phyloP scores from a whole-genome alignment of 352 stramenopile species.

The Hyaloperonospora brassicae region DNA sequence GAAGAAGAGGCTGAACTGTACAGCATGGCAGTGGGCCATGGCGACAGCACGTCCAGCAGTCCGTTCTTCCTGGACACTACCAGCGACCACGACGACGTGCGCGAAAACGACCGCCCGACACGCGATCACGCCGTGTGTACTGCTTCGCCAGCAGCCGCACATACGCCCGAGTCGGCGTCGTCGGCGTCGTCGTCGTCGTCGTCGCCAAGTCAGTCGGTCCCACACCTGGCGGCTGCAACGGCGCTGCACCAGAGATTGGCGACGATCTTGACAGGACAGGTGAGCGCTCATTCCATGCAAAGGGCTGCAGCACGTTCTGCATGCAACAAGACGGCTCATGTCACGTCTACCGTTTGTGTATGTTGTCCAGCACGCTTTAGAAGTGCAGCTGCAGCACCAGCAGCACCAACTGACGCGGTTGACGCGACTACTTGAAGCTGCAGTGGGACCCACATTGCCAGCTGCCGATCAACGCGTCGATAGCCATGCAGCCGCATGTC shows the following conservation, averaged over 20 bases:
- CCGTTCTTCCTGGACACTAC: conserved; percentile 20
- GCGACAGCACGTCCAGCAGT: conserved; percentile 11
- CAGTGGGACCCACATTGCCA: conserved; percentile 1
- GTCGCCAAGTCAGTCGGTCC: conserved; percentile 12
- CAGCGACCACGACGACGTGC: conserved; percentile 15
- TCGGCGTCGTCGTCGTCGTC: conserved; percentile 14
- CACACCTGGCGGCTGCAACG: conserved; percentile 18
- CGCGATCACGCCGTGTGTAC: conserved; percentile 5
- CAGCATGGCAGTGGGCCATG: conserved; percentile 19
- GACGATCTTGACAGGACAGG: conserved; percentile 27
- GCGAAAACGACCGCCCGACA: conserved; percentile 1
- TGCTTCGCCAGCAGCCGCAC: background rate
- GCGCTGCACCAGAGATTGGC: conserved; percentile 32
- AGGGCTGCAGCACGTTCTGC: background rate
- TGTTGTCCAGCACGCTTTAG: conserved; percentile 25
- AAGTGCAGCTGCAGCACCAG: conserved; percentile 29
- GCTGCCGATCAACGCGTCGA: background rate
- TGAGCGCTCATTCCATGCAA: conserved; percentile 5
- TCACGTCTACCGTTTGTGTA: conserved; percentile 1
- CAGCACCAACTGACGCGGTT: conserved; percentile 36
- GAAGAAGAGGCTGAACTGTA: conserved; percentile 35
- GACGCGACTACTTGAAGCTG: conserved; percentile 25
- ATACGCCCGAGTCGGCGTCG: conserved; percentile 12
- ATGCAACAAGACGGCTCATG: too few species aligned
- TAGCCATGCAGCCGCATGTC: background rate